Evolutionary conservation across 352 stramenopile species (phyloP), one percentile per base, ranked within the genome.

Genomic region (Globisporangium emineosum): DNA sequence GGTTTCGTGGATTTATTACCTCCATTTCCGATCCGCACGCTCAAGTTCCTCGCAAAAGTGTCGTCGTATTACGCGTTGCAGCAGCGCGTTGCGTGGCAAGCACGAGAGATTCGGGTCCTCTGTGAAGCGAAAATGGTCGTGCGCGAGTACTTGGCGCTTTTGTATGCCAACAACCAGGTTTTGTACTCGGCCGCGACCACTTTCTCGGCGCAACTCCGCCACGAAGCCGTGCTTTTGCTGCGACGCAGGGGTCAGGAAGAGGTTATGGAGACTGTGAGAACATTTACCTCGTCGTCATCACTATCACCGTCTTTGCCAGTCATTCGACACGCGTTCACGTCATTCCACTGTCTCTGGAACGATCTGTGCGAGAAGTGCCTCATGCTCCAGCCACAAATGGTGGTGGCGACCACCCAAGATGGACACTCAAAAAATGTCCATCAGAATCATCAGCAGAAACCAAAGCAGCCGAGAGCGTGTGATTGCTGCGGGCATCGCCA

Each of bases 311-410:
- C 17, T 27, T 50, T 17, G 23, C 23, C 19, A 29, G 33, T 25
- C 1, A 52, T 23, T 33, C 53, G 45, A 19, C 30, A 60, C 29
- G 47, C 66, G 13, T 88, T 85, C 43, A 78, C 66, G 9, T 63
- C 51, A 0, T 89, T 89, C 37, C 76, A 89, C 45, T 85, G 65
- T 13, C 40, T 76, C 13, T 77, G 69, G 71, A 80, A 72, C 10
- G 73, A 80, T 42, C 55, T 89, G 21, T 89, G 79, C 32, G 70
- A 83, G 40, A 60, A 75, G 2, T 89, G 77, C 57, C 33, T 89
- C 21, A 60, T 64, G 5, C 53, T 83, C 32, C 52, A 72, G 50
- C 12, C 27, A 35, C 49, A 55, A 55, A 10, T 10, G 19, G 40
- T 47, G 17, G 40, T 9, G 6, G 40, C 13, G 15, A 23, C 25